phyloP scores from a whole-genome alignment of 2,329 filamentous ascomycete species.

The Microdochium paspali region DNA sequence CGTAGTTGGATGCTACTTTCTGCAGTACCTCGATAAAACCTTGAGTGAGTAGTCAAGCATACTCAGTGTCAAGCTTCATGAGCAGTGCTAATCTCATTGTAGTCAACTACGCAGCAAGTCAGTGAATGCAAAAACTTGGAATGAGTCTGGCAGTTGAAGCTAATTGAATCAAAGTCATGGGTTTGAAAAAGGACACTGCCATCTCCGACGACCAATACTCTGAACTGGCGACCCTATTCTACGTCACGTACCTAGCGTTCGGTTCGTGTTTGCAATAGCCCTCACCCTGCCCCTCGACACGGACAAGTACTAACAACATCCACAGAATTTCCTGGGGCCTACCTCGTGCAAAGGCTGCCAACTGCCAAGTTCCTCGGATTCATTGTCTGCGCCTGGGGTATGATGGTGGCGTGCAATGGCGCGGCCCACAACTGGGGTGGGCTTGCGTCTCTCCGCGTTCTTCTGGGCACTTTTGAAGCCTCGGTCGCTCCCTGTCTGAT shows the following conservation, averaged over 20 bases:
- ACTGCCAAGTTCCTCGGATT: slow-evolving; percentile 50
- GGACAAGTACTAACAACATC: not conserved
- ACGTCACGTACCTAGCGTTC: slow-evolving; percentile 4
- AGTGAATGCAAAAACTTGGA: too few relatives aligned
- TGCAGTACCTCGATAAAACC: slow-evolving; percentile 4
- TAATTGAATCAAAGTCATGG: not conserved
- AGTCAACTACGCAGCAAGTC: too few relatives aligned
- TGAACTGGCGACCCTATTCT: slow-evolving; percentile 1
- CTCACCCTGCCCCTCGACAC: not conserved
- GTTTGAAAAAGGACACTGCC: not conserved
- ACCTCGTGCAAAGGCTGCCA: slow-evolving; percentile 50
- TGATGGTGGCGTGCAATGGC: slow-evolving; percentile 53
- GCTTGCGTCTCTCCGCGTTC: slow-evolving; percentile 55
- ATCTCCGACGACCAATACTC: not conserved
- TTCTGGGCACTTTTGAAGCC: slow-evolving; percentile 55
- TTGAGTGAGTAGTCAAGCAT: not conserved
- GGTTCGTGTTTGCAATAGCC: not conserved
- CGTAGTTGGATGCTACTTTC: slow-evolving; percentile 3
- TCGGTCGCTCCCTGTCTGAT: slow-evolving; percentile 44
- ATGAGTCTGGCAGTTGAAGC: too few relatives aligned
- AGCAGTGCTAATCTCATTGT: too few relatives aligned
- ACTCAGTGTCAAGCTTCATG: not conserved
- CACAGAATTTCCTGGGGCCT: slow-evolving; percentile 50
- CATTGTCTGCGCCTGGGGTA: slow-evolving; percentile 51
- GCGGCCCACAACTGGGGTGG: slow-evolving; percentile 50